Percentiles rank a stretch among this genome's conserved stretches.
phyloP scores from a whole-genome alignment of 768 basidiomycete genomes.

The Lyophyllum decastes region DNA sequence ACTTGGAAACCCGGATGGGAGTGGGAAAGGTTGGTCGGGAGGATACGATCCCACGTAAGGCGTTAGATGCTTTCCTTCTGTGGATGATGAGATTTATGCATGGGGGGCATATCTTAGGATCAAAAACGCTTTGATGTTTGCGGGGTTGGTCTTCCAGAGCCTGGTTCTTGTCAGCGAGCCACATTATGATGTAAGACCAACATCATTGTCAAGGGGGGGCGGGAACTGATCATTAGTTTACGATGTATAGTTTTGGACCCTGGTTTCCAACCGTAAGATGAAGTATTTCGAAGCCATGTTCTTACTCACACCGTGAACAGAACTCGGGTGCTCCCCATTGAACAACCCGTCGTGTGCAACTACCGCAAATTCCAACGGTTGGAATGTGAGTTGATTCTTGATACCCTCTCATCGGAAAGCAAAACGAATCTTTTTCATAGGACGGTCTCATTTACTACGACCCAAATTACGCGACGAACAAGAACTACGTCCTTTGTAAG shows the following conservation, averaged over 20 bases:
- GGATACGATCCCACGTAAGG: constrained; percentile 39
- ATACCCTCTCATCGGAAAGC: neutral
- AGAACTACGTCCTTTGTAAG: constrained; percentile 38
- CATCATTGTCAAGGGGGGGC: neutral
- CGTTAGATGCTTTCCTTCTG: neutral
- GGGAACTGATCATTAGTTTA: neutral
- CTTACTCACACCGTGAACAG: constrained; percentile 17
- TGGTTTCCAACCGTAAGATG: constrained; percentile 33
- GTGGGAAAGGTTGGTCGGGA: constrained; percentile 31
- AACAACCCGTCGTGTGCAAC: constrained; percentile 34
- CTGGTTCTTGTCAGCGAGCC: constrained; percentile 35
- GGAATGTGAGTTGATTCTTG: constrained; percentile 32
- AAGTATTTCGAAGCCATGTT: neutral
- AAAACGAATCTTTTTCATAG: constrained; percentile 12
- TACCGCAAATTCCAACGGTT: constrained; percentile 38
- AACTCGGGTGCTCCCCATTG: constrained; percentile 39
- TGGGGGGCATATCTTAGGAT: constrained; percentile 21
- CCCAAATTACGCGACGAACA: constrained; percentile 34
- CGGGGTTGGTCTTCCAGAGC: constrained; percentile 39
- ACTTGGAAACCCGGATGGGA: constrained; percentile 33
- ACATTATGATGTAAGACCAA: constrained; percentile 35
- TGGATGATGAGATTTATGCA: neutral
- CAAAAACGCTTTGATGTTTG: constrained; percentile 39
- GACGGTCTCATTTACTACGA: constrained; percentile 45
- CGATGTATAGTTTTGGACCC: constrained; percentile 35